Conservation (phyloP, 225 moss, liverwort and hornwort species). For the Polytrichum formosum region DNA sequence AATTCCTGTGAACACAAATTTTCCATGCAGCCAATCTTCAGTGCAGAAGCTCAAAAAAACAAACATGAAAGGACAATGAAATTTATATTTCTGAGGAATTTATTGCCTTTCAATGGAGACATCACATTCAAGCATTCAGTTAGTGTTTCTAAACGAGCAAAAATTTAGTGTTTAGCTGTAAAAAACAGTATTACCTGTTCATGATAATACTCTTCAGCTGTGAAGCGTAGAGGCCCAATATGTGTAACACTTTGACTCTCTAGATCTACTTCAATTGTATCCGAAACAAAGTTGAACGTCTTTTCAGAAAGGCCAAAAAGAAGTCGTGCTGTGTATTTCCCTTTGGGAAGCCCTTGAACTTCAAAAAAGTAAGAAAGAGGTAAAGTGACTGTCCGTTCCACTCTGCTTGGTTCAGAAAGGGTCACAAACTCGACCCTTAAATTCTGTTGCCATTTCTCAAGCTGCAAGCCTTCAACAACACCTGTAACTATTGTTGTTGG, state of each 20-base stretch:
- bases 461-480: constrained; percentile 54
- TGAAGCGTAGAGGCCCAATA: constrained; percentile 53
- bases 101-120: too few relatives aligned
- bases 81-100: not conserved
- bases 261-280: constrained; percentile 60
- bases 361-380: constrained; percentile 75
- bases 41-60: not conserved
- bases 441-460: constrained; percentile 78
- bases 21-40: too few relatives aligned
- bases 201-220: constrained; percentile 60
- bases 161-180: too few relatives aligned
- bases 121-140: too few relatives aligned
- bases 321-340: constrained; percentile 51
- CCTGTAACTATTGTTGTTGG: constrained; percentile 64
- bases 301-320: constrained; percentile 46
- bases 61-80: not conserved
- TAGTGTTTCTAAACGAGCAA: too few relatives aligned
- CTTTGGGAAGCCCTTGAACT: constrained; percentile 68
- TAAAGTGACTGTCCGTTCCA: constrained; percentile 43
- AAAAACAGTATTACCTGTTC: constrained; percentile 31
- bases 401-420: constrained; percentile 38
- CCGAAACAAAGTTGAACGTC: constrained; percentile 62
- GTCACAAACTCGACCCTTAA: constrained; percentile 55
- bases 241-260: constrained; percentile 44
- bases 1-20: constrained; percentile 49